These are phyloP conservation scores for Penicillium ochrochloron DNA, from an alignment of 495 filamentous ascomycete genomes.

Conservation along the genomic window DNA sequence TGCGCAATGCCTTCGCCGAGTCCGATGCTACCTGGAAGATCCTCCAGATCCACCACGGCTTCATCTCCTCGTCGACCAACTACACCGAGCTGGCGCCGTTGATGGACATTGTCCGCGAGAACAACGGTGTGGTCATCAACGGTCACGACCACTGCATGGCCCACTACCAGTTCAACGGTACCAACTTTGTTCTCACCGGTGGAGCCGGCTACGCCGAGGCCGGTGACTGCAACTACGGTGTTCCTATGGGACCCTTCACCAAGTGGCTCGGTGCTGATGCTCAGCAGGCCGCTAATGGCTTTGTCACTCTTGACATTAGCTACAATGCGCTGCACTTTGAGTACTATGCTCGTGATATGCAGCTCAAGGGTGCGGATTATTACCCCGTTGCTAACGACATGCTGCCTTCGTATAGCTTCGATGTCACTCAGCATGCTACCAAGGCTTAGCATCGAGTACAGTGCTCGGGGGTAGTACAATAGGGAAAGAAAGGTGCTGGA, in stretches of 20 bases:
- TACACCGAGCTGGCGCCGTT: conserved; percentile 28
- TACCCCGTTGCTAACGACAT: conserved; percentile 27
- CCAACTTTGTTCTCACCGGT: conserved; percentile 30
- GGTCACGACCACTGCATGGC: conserved; percentile 33
- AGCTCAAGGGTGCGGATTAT: conserved; percentile 20
- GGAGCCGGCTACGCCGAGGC: conserved; percentile 25
- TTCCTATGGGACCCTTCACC: conserved; percentile 23
- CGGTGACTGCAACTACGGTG: conserved; percentile 33
- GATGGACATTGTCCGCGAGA: conserved; percentile 24
- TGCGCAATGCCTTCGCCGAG: conserved; percentile 23
- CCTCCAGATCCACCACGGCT: conserved; percentile 31
- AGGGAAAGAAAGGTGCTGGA: not conserved
- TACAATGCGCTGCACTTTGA: conserved; percentile 27
- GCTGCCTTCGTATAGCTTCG: conserved; percentile 28
- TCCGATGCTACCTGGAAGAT: conserved; percentile 28
- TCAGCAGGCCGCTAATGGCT: conserved; percentile 27
- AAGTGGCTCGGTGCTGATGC: conserved; percentile 30
- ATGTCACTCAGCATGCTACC: conserved; percentile 22
- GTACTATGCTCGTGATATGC: conserved; percentile 28
- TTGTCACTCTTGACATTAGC: conserved; percentile 32
- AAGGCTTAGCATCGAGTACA: not conserved
- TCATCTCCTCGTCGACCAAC: conserved; percentile 25
- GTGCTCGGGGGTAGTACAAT: not conserved
- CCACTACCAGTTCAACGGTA: conserved; percentile 29
- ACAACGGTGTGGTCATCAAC: conserved; percentile 29